Evolutionary conservation across 2,329 filamentous ascomycete genomes (phyloP), one percentile per base, ranked within the genome.

Genomic region (Cordyceps cicadae): DNA sequence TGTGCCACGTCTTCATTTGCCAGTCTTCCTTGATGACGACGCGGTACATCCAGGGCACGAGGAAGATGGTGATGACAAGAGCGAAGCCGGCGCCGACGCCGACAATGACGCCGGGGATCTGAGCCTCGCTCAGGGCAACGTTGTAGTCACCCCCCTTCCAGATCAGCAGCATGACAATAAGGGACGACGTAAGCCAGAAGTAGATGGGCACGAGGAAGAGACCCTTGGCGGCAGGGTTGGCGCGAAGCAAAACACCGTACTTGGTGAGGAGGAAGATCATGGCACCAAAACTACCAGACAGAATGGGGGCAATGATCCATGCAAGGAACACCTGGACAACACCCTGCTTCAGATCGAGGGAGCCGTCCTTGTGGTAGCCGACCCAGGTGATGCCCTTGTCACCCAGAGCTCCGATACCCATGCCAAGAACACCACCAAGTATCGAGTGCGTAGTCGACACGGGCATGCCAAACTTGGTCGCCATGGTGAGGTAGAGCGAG

Each of bases 361-460:
- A 69, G 1, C 75, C 75, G 8, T 67, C 60, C 2, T 79, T 67
- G 11, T 71, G 74, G 62, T 79, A 72, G 50, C 72, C 79, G 15
- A 77, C 68, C 81, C 85, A 87, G 60, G 79, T 76, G 54, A 87
- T 74, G 63, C 80, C 79, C 2, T 71, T 61, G 2, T 74, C 70
- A 6, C 83, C 83, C 32, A 85, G 72, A 11, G 76, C 71, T 14
- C 81, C 83, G 43, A 87, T 75, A 50, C 83, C 83, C 67, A 84
- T 81, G 60, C 84, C 84, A 60, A 85, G 74, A 34, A 87, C 77
- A 63, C 81, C 81, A 19, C 81, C 82, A 63, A 86, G 78, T 62
- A 86, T 78, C 14, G 82, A 83, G 69, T 86, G 82, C 1, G 83
- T 86, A 4, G 84, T 85, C 0, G 82, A 85, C 21, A 86, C 82